Conservation (phyloP, 2,329 filamentous ascomycete species). For the Colletotrichum nymphaeae region DNA sequence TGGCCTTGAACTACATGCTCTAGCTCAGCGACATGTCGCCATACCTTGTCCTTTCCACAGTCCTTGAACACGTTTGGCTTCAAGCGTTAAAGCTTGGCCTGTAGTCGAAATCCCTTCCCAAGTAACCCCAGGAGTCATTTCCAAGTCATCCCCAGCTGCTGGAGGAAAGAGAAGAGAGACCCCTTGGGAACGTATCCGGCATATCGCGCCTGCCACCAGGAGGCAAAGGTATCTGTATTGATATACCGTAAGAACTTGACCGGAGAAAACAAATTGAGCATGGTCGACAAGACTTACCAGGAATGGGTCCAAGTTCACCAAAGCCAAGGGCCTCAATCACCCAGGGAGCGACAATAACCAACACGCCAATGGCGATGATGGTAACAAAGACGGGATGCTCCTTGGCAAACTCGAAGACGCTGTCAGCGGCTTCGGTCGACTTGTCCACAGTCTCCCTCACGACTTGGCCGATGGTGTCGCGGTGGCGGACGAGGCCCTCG, state of each 20-base stretch:
- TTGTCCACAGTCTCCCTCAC: constrained; percentile 22
- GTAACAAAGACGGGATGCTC: constrained; percentile 21
- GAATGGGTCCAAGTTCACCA: constrained; percentile 13
- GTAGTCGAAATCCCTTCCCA: not conserved
- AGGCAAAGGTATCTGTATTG: constrained; percentile 6
- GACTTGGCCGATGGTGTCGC: constrained; percentile 23
- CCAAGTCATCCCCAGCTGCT: constrained; percentile 27
- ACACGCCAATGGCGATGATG: constrained; percentile 31
- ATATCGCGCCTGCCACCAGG: constrained; percentile 25
- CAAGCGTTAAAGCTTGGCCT: not conserved
- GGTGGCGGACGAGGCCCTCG: constrained; percentile 17
- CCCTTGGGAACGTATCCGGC: constrained; percentile 23
- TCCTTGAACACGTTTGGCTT: not conserved
- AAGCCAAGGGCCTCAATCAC: constrained; percentile 32
- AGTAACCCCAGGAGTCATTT: not conserved
- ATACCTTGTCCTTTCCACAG: not conserved
- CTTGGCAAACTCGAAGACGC: constrained; percentile 9
- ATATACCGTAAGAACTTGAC: not conserved
- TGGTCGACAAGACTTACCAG: not conserved
- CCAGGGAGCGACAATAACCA: constrained; percentile 28
- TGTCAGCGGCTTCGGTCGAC: constrained; percentile 1
- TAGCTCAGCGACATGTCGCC: not conserved
- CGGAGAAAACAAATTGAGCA: too few relatives aligned
- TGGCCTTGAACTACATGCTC: not conserved
- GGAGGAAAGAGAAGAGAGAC: constrained; percentile 15